phyloP scores from a whole-genome alignment of 2,329 filamentous ascomycete species.

The Pseudogymnoascus sp. region DNA sequence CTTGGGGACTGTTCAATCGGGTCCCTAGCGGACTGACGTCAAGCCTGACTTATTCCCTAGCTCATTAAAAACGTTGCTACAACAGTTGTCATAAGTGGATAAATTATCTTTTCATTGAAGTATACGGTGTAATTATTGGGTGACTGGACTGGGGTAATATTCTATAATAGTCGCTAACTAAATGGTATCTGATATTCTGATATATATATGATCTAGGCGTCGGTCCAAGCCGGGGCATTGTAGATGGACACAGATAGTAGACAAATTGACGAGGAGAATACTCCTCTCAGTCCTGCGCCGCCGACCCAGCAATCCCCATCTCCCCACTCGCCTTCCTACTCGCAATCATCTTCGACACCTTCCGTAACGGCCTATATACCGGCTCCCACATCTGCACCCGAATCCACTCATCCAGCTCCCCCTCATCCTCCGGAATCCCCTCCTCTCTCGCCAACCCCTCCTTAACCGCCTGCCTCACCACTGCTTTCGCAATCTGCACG shows the following conservation, averaged over 20 bases:
- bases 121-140: not conserved
- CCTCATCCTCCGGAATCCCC: constrained; percentile 50
- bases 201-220: not conserved
- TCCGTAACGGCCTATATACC: constrained; percentile 56
- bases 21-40: too few relatives aligned
- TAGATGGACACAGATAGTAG: too few relatives aligned
- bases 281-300: not conserved
- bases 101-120: too few relatives aligned
- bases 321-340: constrained; percentile 54
- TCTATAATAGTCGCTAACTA: not conserved
- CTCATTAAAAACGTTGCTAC: too few relatives aligned
- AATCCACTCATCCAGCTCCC: constrained; percentile 49
- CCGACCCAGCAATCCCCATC: constrained; percentile 37
- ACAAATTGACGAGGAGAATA: too few relatives aligned
- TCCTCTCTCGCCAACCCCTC: constrained; percentile 61
- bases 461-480: constrained; percentile 63
- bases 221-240: not conserved
- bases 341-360: constrained; percentile 46
- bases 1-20: too few relatives aligned
- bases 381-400: constrained; percentile 74
- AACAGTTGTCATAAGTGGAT: too few relatives aligned
- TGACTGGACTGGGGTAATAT: not conserved
- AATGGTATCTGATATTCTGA: not conserved
- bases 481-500: constrained; percentile 66
- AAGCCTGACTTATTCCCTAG: too few relatives aligned